A percentile compares a stretch with the other conserved stretches of the same genome.
phyloP scores from a whole-genome alignment of 1,139 yeast genomes.

The Yamadazyma oceani region DNA sequence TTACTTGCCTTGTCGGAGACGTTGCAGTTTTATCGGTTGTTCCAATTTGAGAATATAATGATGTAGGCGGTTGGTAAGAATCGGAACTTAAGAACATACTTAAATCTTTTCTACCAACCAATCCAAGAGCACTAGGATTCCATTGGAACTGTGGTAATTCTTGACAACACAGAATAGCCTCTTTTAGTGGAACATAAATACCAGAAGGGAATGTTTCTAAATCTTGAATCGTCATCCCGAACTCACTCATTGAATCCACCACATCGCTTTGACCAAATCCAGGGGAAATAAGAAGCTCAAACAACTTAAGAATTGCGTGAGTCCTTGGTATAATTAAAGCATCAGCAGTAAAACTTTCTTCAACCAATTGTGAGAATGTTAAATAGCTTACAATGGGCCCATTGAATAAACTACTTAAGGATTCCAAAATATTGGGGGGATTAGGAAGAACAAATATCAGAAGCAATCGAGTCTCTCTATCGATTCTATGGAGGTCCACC shows the following conservation, averaged over 20 bases:
- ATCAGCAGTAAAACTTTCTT: slow-evolving; percentile 64
- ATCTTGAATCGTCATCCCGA: slow-evolving; percentile 49
- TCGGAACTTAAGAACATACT: slow-evolving; percentile 28
- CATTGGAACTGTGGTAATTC: slow-evolving; percentile 53
- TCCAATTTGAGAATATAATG: slow-evolving; percentile 16
- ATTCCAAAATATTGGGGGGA: slow-evolving; percentile 59
- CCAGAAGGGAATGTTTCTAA: slow-evolving; percentile 78
- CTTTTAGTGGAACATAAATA: slow-evolving; percentile 62
- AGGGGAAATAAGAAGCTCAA: slow-evolving; percentile 61
- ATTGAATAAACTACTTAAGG: slow-evolving; percentile 53
- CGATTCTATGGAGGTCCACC: slow-evolving; percentile 24
- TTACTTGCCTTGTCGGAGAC: slow-evolving; percentile 40
- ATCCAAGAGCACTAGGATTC: slow-evolving; percentile 49
- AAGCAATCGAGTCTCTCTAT: slow-evolving; percentile 29
- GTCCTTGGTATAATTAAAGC: slow-evolving; percentile 65
- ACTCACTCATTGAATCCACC: slow-evolving; percentile 58
- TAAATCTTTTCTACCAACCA: slow-evolving; percentile 71
- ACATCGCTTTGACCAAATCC: slow-evolving; percentile 53
- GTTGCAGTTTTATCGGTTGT: slow-evolving; percentile 7
- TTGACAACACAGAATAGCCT: slow-evolving; percentile 58
- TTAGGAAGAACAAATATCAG: slow-evolving; percentile 43
- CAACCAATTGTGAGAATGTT: slow-evolving; percentile 68
- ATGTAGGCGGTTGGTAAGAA: slow-evolving; percentile 19
- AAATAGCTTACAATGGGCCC: slow-evolving; percentile 50
- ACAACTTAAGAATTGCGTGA: slow-evolving; percentile 53